phyloP scores from a whole-genome alignment of 371 early-diverging fungal species.

The Apophysomyces ossiformis region DNA sequence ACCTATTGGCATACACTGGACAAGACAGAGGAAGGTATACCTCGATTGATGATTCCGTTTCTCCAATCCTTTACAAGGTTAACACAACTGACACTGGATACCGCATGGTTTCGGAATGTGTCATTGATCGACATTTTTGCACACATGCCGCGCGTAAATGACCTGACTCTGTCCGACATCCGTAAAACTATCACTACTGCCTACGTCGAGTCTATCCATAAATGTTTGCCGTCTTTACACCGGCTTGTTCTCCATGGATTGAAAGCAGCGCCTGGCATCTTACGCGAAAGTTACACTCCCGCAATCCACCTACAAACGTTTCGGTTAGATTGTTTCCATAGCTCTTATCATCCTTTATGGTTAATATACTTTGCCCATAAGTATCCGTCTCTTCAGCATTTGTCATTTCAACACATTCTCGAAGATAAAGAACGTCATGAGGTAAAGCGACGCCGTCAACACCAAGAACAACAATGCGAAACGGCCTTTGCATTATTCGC shows the following conservation, averaged over 20 bases:
- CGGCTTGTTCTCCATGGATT: not conserved
- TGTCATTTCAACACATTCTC: not conserved
- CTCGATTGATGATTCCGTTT: not conserved
- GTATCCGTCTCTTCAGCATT: slow-evolving; percentile 6
- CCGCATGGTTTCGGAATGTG: slow-evolving; percentile 1
- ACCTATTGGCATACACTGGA: slow-evolving; percentile 3
- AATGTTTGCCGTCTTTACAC: not conserved
- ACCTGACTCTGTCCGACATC: not conserved
- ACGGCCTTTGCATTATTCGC: not conserved
- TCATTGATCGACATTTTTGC: not conserved
- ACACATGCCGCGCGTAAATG: not conserved
- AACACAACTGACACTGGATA: slow-evolving; percentile 2
- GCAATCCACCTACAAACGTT: not conserved
- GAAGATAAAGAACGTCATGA: not conserved
- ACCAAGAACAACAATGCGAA: not conserved
- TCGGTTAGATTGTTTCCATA: not conserved
- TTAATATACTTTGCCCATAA: slow-evolving; percentile 14
- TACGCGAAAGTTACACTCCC: not conserved
- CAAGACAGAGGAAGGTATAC: slow-evolving; percentile 2
- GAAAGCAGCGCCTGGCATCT: not conserved
- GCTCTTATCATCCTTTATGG: slow-evolving; percentile 6
- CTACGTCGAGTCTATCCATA: not conserved
- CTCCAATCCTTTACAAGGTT: not conserved
- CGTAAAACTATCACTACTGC: not conserved
- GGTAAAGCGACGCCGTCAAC: not conserved